These are phyloP conservation scores for Porphyra umbilicalis DNA, from an alignment of 31 red algal genomes.

Conservation along the genomic window DNA sequence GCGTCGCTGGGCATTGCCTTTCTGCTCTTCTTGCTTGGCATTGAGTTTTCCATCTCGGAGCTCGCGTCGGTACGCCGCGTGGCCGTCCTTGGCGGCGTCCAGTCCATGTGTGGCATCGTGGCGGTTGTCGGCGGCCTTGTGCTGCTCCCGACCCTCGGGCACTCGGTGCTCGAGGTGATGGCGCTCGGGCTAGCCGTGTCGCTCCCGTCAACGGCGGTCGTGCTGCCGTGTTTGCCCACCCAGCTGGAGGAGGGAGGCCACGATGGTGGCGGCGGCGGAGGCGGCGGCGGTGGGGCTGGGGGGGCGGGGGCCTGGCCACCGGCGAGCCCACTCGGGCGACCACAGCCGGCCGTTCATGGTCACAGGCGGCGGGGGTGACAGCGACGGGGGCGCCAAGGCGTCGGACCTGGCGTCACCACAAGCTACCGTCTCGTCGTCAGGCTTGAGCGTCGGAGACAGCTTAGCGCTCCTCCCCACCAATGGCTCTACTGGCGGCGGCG, in stretches of 20 bases:
- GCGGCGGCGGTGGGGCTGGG: too few species aligned
- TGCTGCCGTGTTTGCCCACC: slow-evolving; percentile 73
- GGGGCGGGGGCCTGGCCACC: neutral
- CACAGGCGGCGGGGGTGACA: neutral
- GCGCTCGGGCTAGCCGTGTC: slow-evolving; percentile 71
- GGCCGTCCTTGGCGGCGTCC: slow-evolving; percentile 56
- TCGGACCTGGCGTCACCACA: slow-evolving; percentile 10
- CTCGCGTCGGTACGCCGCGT: slow-evolving; percentile 54
- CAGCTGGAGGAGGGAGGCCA: too few species aligned
- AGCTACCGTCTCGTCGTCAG: neutral
- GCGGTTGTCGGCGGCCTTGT: slow-evolving; percentile 37
- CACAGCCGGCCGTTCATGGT: neutral
- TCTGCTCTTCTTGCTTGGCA: slow-evolving; percentile 67
- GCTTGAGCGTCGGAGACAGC: slow-evolving; percentile 20
- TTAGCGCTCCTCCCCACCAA: slow-evolving; percentile 10
- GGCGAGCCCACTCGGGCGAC: neutral
- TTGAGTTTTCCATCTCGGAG: slow-evolving; percentile 79
- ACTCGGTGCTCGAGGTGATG: slow-evolving; percentile 61
- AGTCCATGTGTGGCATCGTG: slow-evolving; percentile 46
- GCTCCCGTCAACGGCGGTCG: slow-evolving; percentile 67
- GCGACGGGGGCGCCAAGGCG: neutral
- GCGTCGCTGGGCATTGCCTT: slow-evolving; percentile 80
- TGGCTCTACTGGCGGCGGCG: neutral
- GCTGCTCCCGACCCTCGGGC: slow-evolving; percentile 31
- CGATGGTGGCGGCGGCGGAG: too few species aligned